Evolutionary conservation across 805 yeast genomes (phyloP).

Genomic region (Wickerhamiella bombiphila): DNA sequence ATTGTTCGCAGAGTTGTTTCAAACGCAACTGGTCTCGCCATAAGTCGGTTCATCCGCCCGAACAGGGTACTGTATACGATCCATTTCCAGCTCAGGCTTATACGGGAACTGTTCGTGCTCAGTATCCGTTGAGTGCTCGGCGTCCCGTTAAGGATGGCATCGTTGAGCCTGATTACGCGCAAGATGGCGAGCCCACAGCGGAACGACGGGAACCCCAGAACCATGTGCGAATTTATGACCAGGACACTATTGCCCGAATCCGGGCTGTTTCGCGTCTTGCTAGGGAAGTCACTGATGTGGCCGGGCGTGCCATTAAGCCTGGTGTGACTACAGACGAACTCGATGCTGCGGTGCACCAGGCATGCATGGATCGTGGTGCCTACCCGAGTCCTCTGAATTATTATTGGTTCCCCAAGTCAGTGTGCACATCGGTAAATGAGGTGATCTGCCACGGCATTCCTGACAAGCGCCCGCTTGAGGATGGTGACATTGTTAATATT

Average conservation of each 20-base stretch:
- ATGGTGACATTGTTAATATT: conserved; percentile 87
- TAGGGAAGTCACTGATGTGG: conserved; percentile 78
- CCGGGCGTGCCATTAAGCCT: conserved; percentile 69
- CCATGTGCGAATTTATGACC: conserved; percentile 46
- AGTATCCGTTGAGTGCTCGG: conserved; percentile 65
- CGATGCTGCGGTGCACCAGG: conserved; percentile 74
- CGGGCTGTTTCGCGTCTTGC: conserved; percentile 63
- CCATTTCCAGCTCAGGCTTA: conserved; percentile 74
- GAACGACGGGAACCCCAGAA: conserved; percentile 49
- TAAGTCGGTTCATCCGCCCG: conserved; percentile 52
- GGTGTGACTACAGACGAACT: conserved; percentile 90
- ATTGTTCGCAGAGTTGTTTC: conserved; percentile 79
- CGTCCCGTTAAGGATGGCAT: conserved; percentile 60
- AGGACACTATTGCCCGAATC: conserved; percentile 59
- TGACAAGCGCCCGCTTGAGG: conserved; percentile 70
- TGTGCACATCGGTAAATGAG: conserved; percentile 90
- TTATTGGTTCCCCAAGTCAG: conserved; percentile 80
- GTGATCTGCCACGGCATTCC: conserved; percentile 96
- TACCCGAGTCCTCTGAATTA: conserved; percentile 94
- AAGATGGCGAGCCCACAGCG: conserved; percentile 57
- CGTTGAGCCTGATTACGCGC: conserved; percentile 70
- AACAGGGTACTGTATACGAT: conserved; percentile 41
- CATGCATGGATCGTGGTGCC: conserved; percentile 73
- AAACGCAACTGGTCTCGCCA: conserved; percentile 43
- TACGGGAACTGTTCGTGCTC: conserved; percentile 62